phyloP scores from a whole-genome alignment of 441 rosid genomes.

The Bocquillonia castaneifolia region DNA sequence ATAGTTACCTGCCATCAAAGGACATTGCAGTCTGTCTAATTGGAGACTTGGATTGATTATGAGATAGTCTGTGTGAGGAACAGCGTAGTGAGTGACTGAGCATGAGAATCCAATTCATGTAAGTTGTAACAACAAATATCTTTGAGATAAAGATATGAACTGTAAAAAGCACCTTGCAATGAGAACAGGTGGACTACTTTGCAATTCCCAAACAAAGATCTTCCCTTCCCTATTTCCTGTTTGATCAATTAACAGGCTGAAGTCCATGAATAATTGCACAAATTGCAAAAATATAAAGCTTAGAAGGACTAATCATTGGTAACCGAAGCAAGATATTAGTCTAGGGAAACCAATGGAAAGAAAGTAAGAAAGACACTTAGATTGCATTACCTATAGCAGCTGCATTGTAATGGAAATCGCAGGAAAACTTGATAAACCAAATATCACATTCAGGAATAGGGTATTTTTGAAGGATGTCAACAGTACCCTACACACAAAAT shows the following conservation, averaged over 20 bases:
- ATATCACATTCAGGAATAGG: conserved; percentile 93
- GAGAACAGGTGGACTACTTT: conserved; percentile 87
- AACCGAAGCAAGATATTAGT: not conserved
- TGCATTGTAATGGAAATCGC: conserved; percentile 67
- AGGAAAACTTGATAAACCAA: conserved; percentile 97
- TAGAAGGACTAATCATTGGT: not conserved
- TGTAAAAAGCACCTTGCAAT: conserved; percentile 46
- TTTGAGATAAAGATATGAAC: not conserved
- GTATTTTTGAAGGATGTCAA: conserved; percentile 84
- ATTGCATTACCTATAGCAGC: conserved; percentile 65
- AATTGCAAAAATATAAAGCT: not conserved
- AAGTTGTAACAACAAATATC: too few relatives aligned
- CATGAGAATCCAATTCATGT: not conserved
- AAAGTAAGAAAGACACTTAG: not conserved
- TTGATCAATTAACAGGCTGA: conserved; percentile 2
- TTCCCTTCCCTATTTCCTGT: conserved; percentile 96
- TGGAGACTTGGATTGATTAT: conserved; percentile 65
- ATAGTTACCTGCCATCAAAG: conserved; percentile 71
- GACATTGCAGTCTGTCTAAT: conserved; percentile 97
- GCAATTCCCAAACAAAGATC: conserved; percentile 91
- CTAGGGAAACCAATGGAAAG: not conserved
- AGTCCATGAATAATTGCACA: not conserved
- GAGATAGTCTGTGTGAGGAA: conserved; percentile 54
- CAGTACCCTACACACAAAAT: conserved; percentile 52
- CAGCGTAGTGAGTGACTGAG: not conserved